Percentiles rank a stretch among this genome's conserved stretches.
These are phyloP conservation scores for Senna siamea DNA, from an alignment of 306 rosid species.

Conservation along the genomic window DNA sequence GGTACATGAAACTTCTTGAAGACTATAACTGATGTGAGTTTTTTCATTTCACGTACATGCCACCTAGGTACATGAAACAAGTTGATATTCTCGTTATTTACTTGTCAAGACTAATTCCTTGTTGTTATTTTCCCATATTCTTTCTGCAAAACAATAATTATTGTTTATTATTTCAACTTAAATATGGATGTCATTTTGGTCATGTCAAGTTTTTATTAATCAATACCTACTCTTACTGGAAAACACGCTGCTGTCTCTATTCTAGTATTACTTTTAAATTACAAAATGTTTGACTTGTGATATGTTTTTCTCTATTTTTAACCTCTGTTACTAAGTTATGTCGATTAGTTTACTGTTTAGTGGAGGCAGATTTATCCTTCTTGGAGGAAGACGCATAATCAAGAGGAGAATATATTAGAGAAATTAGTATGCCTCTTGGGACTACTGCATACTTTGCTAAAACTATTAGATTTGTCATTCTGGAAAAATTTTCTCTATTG, in stretches of 20 bases:
- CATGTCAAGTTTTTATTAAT: constrained; percentile 50
- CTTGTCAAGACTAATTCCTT: constrained; percentile 73
- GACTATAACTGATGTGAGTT: constrained; percentile 63
- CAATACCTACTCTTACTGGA: constrained; percentile 46
- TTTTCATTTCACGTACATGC: constrained; percentile 63
- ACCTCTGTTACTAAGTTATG: constrained; percentile 25
- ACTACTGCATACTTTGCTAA: no score
- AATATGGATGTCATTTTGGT: constrained; percentile 55
- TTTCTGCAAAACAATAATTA: constrained; percentile 42
- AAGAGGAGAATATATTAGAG: no score
- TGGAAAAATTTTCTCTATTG: no score
- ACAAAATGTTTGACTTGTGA: constrained; percentile 25
- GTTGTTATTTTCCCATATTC: constrained; percentile 35
- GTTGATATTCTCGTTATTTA: constrained; percentile 80
- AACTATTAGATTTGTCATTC: no score
- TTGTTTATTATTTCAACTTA: constrained; percentile 46
- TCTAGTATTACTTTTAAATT: constrained; percentile 34
- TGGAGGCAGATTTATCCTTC: no score
- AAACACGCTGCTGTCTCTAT: constrained; percentile 56
- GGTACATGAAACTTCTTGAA: constrained; percentile 64
- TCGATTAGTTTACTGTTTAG: no score
- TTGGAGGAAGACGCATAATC: no score
- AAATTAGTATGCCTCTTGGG: no score
- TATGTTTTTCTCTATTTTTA: constrained; percentile 35
- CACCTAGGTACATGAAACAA: no score